phyloP scores from a whole-genome alignment of 2,329 filamentous ascomycete genomes.

The Xylaria digitata region DNA sequence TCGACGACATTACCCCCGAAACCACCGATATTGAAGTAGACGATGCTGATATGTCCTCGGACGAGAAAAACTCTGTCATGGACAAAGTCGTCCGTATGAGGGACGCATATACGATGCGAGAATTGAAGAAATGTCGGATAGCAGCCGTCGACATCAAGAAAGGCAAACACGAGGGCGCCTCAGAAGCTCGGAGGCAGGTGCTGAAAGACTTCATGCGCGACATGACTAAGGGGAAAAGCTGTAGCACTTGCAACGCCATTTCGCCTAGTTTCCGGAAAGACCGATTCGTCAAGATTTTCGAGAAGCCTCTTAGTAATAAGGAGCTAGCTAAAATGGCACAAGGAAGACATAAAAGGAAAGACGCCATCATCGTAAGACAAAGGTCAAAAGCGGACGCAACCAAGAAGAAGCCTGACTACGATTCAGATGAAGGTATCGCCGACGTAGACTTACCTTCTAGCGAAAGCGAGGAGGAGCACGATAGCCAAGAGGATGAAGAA shows the following conservation, averaged over 20 bases:
- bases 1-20: constrained; percentile 55
- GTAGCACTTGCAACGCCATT: constrained; percentile 73
- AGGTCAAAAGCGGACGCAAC: constrained; percentile 46
- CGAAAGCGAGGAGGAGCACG: constrained; percentile 56
- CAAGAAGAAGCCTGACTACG: constrained; percentile 55
- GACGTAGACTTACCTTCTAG: constrained; percentile 68
- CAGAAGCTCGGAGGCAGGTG: constrained; percentile 78
- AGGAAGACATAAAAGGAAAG: constrained; percentile 71
- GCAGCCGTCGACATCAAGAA: constrained; percentile 62
- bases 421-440: constrained; percentile 76
- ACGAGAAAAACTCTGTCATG: constrained; percentile 67
- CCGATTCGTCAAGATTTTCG: constrained; percentile 91
- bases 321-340: constrained; percentile 82
- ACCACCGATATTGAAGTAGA: constrained; percentile 54
- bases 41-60: constrained; percentile 63
- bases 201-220: constrained; percentile 84
- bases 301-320: constrained; percentile 79
- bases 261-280: constrained; percentile 90
- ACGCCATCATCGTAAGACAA: constrained; percentile 71
- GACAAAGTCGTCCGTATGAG: constrained; percentile 65
- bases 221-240: constrained; percentile 76
- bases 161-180: constrained; percentile 85
- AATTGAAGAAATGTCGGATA: constrained; percentile 70
- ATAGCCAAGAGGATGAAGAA: constrained; percentile 41
- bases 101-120: constrained; percentile 76